Evolutionary conservation across 495 filamentous ascomycete genomes (phyloP).

Genomic region (Aspergillus homomorphus): DNA sequence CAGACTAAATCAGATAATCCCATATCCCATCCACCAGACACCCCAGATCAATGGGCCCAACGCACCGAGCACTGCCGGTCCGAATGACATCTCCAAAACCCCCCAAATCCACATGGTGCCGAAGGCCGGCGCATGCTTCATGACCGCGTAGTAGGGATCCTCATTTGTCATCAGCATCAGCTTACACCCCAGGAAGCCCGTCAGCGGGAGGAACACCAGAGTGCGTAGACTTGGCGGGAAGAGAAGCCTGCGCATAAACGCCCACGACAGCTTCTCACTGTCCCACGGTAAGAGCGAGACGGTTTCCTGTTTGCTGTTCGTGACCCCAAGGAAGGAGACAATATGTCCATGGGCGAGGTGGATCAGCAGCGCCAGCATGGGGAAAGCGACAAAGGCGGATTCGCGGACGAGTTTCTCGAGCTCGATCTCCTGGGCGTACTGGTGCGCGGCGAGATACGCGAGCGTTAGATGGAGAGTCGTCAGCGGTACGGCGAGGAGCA

Average conservation of each 20-base stretch:
- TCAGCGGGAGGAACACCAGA: conserved; percentile 41
- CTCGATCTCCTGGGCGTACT: conserved; percentile 71
- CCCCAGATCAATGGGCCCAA: conserved; percentile 60
- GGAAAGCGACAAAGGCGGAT: conserved; percentile 36
- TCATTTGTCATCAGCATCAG: conserved; percentile 77
- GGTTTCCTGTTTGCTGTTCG: conserved; percentile 5
- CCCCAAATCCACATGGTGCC: conserved; percentile 94
- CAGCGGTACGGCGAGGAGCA: conserved; percentile 60
- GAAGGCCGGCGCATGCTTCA: conserved; percentile 88
- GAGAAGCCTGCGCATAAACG: conserved; percentile 32
- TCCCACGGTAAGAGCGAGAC: conserved; percentile 31
- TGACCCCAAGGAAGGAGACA: conserved; percentile 25
- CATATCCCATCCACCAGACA: conserved; percentile 68
- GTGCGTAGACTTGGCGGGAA: conserved; percentile 38
- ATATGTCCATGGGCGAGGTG: conserved; percentile 49
- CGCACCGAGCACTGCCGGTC: conserved; percentile 54
- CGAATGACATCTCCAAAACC: conserved; percentile 78
- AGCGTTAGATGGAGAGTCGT: conserved; percentile 82
- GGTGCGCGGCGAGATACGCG: conserved; percentile 85
- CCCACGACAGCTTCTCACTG: conserved; percentile 29
- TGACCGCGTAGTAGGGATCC: conserved; percentile 76
- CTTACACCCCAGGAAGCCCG: conserved; percentile 69
- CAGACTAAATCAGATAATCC: conserved; percentile 30
- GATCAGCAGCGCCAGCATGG: conserved; percentile 41
- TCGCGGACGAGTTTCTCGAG: conserved; percentile 53